Conservation (phyloP, 768 basidiomycete genomes). For the Porpolomopsis calyptriformis region DNA sequence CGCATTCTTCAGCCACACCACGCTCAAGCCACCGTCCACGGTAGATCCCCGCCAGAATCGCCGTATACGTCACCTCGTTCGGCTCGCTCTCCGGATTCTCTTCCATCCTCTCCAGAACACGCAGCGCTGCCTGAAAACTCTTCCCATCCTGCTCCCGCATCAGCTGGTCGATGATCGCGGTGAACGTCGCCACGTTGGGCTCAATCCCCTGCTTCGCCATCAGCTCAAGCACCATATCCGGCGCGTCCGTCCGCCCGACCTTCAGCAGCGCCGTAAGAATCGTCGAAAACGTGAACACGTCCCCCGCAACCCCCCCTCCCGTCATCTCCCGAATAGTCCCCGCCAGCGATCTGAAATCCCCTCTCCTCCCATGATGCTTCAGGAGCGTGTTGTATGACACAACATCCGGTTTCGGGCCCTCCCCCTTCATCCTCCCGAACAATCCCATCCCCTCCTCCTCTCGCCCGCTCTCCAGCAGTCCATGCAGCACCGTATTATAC, state of each 20-base stretch:
- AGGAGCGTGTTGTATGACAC: constrained; percentile 78
- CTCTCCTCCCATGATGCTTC: constrained; percentile 48
- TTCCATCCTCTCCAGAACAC: constrained; percentile 73
- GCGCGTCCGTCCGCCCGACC: constrained; percentile 56
- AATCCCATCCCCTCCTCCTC: constrained; percentile 31
- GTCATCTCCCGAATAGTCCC: constrained; percentile 47
- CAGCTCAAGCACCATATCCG: constrained; percentile 48
- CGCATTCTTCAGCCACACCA: constrained; percentile 35
- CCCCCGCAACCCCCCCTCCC: constrained; percentile 46
- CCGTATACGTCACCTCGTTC: constrained; percentile 78
- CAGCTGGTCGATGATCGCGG: constrained; percentile 68
- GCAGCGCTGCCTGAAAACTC: constrained; percentile 51
- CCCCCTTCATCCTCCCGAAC: constrained; percentile 31
- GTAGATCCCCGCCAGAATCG: constrained; percentile 64
- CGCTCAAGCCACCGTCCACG: constrained; percentile 42
- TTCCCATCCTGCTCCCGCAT: constrained; percentile 44
- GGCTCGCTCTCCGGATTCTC: constrained; percentile 37
- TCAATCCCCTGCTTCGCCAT: constrained; percentile 70
- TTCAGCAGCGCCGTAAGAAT: constrained; percentile 70
- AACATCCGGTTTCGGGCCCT: constrained; percentile 57
- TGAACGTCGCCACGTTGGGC: constrained; percentile 70
- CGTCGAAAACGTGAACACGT: constrained; percentile 81
- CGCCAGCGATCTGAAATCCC: constrained; percentile 54
- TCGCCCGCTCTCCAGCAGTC: constrained; percentile 40
- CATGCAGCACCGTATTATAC: constrained; percentile 69